phyloP scores from a whole-genome alignment of 2,329 filamentous ascomycete species.

The Allantophomopsis lycopodina region DNA sequence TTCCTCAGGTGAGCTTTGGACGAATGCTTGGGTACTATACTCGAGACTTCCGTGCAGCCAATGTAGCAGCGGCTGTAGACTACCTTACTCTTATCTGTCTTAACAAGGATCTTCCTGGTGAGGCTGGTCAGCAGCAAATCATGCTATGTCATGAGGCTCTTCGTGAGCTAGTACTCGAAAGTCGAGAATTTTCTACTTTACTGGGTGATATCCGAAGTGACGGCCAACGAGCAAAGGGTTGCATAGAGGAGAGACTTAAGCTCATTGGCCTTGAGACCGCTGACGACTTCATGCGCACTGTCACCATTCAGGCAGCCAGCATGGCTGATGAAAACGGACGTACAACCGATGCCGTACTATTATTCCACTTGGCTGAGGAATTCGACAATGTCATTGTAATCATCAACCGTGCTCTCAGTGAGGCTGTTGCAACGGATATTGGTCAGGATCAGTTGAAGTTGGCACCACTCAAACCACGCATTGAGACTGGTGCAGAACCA shows the following conservation, averaged over 20 bases:
- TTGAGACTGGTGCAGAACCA: constrained; percentile 3
- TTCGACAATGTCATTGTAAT: constrained; percentile 90
- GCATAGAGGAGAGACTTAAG: constrained; percentile 72
- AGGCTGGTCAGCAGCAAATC: constrained; percentile 63
- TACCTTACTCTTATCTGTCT: constrained; percentile 87
- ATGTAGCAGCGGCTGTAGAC: constrained; percentile 81
- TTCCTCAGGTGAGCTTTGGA: constrained; percentile 85
- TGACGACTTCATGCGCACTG: constrained; percentile 77
- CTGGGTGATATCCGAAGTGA: constrained; percentile 84
- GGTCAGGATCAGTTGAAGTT: constrained; percentile 66
- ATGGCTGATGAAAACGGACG: constrained; percentile 91
- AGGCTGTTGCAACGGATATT: constrained; percentile 76
- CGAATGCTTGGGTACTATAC: constrained; percentile 93
- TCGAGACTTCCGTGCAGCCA: constrained; percentile 81
- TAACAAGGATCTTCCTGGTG: constrained; percentile 68
- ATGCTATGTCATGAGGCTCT: constrained; percentile 83
- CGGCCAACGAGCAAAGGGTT: constrained; percentile 71
- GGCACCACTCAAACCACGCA: constrained; percentile 32
- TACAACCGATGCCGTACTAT: constrained; percentile 81
- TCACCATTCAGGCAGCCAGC: constrained; percentile 82
- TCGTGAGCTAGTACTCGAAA: constrained; percentile 90
- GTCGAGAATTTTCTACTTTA: constrained; percentile 84
- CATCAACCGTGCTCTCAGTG: constrained; percentile 78
- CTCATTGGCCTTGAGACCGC: constrained; percentile 72
- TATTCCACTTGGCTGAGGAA: constrained; percentile 90